Base-by-base conservation (phyloP, 2,329 filamentous ascomycete genomes). In the Stagonosporopsis tanaceti region DNA sequence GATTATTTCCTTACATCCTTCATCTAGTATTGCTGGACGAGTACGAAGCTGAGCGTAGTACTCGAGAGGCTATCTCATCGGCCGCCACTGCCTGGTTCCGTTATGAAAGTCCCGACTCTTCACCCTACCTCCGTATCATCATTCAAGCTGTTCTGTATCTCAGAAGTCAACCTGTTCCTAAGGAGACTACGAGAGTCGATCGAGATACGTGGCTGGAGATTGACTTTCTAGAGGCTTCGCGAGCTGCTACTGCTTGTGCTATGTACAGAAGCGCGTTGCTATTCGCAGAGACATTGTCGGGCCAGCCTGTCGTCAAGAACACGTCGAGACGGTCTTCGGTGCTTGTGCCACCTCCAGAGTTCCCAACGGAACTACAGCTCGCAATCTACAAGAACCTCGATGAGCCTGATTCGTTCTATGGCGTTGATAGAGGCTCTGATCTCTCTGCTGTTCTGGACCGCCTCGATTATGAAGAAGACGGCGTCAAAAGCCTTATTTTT, bases 341-440 rank as follows among this genome's bases (percentile, higher is more conserved):
- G 78, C 84, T 73, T 76, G 63, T 63, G 72, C 81, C 44, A 79
- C 87, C 75, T 12, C 70, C 70, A 1, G 64, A 72, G 27, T 57
- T 81, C 25, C 85, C 91, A 6, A 83, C 85, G 3, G 86, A 91
- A 28, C 82, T 96, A 1, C 80, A 98, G 12, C 82, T 97, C 41
- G 81, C 85, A 0, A 93, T 99, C 2, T 99, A 95, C 73, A 90
- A 92, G 71, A 94, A 92, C 59, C 90, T 99, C 44, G 93, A 97
- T 70, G 96, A 99, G 69, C 94, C 93, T 1, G 95, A 99, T 74
- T 89, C 93, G 0, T 99, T 96, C 74, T 99, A 99, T 71, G 96
- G 95, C 4, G 84, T 97, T 7, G 86, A 91, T 39, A 90, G 96
- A 74, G 86, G 86, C 38, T 85, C 92, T 6, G 93, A 88, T 55